A percentile compares a stretch with the other conserved stretches of the same genome.
phyloP scores from a whole-genome alignment of 495 filamentous ascomycete genomes.

The Neurospora cerealis region DNA sequence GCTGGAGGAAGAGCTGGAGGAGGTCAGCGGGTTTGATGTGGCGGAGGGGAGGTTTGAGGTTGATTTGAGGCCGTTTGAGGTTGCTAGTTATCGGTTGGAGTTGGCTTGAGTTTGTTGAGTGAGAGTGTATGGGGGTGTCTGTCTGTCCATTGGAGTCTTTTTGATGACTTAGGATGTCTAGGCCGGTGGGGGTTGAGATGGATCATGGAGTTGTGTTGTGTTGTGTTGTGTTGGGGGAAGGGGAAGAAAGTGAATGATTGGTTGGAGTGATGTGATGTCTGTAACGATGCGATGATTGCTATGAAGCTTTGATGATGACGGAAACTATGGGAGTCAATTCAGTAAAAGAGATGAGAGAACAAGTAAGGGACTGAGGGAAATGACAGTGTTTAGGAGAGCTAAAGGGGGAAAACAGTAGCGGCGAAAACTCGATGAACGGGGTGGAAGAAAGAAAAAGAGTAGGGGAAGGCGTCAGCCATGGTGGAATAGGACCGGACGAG shows the following conservation, averaged over 20 bases:
- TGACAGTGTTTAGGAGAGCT: neutral
- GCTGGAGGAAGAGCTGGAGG: constrained; percentile 60
- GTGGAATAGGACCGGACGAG: neutral
- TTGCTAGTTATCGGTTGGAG: constrained; percentile 73
- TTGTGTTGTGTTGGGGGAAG: neutral
- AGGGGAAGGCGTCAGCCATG: neutral
- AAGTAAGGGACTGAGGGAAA: neutral
- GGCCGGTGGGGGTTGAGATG: neutral
- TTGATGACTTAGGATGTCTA: neutral
- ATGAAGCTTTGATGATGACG: neutral
- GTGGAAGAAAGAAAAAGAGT: neutral
- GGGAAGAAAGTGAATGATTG: neutral
- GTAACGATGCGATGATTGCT: neutral
- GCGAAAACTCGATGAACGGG: neutral
- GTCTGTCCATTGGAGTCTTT: neutral
- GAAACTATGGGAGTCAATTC: neutral
- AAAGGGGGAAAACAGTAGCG: neutral
- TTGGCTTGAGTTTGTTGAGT: constrained; percentile 27
- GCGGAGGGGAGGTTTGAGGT: constrained; percentile 42
- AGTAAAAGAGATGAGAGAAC: neutral
- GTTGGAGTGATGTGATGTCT: neutral
- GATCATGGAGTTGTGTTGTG: neutral
- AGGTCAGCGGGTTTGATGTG: constrained; percentile 37
- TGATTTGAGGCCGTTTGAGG: constrained; percentile 77
- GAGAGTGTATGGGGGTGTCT: neutral